phyloP scores from a whole-genome alignment of 805 yeast genomes.

The Ogataea pini region DNA sequence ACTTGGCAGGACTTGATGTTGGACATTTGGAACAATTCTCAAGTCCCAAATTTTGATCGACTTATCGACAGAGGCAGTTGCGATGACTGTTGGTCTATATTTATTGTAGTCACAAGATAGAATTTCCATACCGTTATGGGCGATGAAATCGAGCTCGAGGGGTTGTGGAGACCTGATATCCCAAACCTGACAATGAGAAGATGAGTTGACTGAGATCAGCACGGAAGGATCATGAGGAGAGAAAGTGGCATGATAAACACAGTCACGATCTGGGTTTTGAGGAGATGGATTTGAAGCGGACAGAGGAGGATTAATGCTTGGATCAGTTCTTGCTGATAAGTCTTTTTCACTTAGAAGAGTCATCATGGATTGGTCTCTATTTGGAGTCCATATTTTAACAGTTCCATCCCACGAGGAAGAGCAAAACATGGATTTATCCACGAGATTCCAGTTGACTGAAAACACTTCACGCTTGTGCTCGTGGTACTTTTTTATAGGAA shows the following conservation, averaged over 20 bases:
- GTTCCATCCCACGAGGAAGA: slow-evolving; percentile 93
- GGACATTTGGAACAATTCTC: slow-evolving; percentile 53
- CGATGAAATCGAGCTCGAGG: slow-evolving; percentile 57
- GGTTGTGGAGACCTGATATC: slow-evolving; percentile 74
- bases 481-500: slow-evolving; percentile 70
- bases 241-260: slow-evolving; percentile 77
- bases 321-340: slow-evolving; percentile 21
- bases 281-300: slow-evolving; percentile 37
- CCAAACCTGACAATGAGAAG: slow-evolving; percentile 77
- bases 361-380: slow-evolving; percentile 52
- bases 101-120: slow-evolving; percentile 88
- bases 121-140: slow-evolving; percentile 81
- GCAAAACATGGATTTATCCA: slow-evolving; percentile 57
- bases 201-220: slow-evolving; percentile 69
- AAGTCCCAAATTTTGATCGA: slow-evolving; percentile 84
- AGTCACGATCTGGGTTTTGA: slow-evolving; percentile 45
- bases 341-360: slow-evolving; percentile 47
- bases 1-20: slow-evolving; percentile 39
- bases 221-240: slow-evolving; percentile 82
- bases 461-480: slow-evolving; percentile 62
- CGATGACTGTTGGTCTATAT: slow-evolving; percentile 74
- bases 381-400: slow-evolving; percentile 76
- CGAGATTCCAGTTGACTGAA: slow-evolving; percentile 39
- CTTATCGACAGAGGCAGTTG: slow-evolving; percentile 92
- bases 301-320: slow-evolving; percentile 32